These are phyloP conservation scores for Avicennia marina DNA, from an alignment of 257 asterid species.

Conservation along the genomic window DNA sequence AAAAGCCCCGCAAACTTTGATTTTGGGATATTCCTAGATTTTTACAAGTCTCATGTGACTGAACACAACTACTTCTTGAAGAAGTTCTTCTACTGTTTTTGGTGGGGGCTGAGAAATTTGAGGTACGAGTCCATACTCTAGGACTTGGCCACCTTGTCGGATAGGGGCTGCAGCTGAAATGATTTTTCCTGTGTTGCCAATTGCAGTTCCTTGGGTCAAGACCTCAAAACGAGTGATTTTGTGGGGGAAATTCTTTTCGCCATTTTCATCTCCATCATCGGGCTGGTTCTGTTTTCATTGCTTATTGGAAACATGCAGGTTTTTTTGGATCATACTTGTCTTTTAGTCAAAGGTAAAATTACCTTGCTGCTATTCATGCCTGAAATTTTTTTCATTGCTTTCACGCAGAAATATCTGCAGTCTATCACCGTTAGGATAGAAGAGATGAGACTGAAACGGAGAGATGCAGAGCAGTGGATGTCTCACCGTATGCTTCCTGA, in stretches of 20 bases:
- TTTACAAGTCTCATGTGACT: conserved; percentile 89
- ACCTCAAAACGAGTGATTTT: conserved; percentile 82
- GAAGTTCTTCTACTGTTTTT: conserved; percentile 94
- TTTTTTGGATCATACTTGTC: conserved; percentile 17
- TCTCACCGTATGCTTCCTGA: conserved; percentile 94
- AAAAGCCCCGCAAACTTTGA: conserved; percentile 70
- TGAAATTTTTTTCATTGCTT: too few species aligned
- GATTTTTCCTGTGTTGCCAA: conserved; percentile 8
- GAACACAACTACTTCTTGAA: conserved; percentile 77
- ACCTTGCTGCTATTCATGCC: too few species aligned
- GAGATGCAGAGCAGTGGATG: conserved; percentile 99
- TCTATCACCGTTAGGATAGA: conserved; percentile 85
- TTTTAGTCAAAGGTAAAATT: too few species aligned
- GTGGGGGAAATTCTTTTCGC: conserved; percentile 97
- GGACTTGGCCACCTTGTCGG: too few species aligned
- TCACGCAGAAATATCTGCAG: conserved; percentile 93
- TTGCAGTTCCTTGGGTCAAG: conserved; percentile 96
- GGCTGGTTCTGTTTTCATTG: conserved; percentile 89
- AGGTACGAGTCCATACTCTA: too few species aligned
- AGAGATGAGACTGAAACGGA: conserved; percentile 96
- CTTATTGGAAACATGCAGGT: conserved; percentile 99
- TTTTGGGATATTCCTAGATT: conserved; percentile 91
- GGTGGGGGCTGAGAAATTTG: conserved; percentile 99
- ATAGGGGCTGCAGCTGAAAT: too few species aligned
- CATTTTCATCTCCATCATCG: conserved; percentile 81